Conservation (phyloP, 1,284 basidiomycete species). For the Boletellus dicymbophilus region DNA sequence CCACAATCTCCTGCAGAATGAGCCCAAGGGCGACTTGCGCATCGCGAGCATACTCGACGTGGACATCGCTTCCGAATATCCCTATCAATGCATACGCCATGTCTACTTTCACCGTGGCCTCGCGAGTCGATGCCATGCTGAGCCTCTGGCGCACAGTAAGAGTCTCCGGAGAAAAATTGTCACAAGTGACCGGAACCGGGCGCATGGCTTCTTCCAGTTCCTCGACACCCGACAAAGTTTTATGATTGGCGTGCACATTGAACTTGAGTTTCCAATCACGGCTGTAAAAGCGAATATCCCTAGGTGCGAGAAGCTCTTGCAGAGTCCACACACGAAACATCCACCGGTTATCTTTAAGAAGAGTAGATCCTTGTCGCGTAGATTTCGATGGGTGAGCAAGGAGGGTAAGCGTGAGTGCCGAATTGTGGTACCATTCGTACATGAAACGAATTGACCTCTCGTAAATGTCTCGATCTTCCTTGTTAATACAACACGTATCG, state of each 20-base stretch:
- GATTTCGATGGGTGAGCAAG: slow-evolving; percentile 9
- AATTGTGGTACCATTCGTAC: slow-evolving; percentile 22
- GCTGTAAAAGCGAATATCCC: slow-evolving; percentile 12
- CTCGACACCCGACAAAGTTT: no score
- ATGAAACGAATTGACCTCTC: slow-evolving; percentile 15
- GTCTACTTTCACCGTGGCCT: slow-evolving; percentile 10
- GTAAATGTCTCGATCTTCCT: not conserved
- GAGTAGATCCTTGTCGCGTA: no score
- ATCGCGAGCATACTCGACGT: slow-evolving; percentile 3
- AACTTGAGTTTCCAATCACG: slow-evolving; percentile 6
- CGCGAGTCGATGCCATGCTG: slow-evolving; percentile 12
- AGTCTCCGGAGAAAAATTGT: slow-evolving; percentile 8
- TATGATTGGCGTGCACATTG: slow-evolving; percentile 8
- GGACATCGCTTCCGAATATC: slow-evolving; percentile 12
- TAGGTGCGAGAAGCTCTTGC: slow-evolving; percentile 16
- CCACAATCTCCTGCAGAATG: slow-evolving; percentile 14
- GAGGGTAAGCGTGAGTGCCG: slow-evolving; percentile 15
- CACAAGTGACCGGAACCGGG: no score
- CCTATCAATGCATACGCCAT: slow-evolving; percentile 18
- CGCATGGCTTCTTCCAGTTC: no score
- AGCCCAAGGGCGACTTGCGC: slow-evolving; percentile 10
- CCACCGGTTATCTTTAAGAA: slow-evolving; percentile 15
- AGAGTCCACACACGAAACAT: slow-evolving; percentile 21
- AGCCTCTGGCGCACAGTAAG: slow-evolving; percentile 9
- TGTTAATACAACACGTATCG: slow-evolving; percentile 17